These are phyloP conservation scores for Botrytis aclada DNA, from an alignment of 2,329 filamentous ascomycete genomes.

Conservation along the genomic window DNA sequence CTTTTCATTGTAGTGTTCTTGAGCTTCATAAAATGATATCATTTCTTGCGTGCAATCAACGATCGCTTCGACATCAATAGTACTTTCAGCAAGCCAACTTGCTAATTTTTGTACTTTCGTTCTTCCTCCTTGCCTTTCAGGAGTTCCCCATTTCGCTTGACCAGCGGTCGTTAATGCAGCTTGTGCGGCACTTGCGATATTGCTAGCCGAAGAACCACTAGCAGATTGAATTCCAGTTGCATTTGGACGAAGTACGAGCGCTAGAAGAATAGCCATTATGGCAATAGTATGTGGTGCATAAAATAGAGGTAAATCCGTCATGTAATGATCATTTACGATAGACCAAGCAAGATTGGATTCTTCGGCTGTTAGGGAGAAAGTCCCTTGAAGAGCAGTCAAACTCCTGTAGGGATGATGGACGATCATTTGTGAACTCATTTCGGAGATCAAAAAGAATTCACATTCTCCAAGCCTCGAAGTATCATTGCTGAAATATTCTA, in stretches of 20 bases:
- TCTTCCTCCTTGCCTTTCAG: constrained; percentile 28
- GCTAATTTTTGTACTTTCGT: constrained; percentile 52
- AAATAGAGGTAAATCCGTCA: constrained; percentile 66
- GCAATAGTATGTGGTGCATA: constrained; percentile 68
- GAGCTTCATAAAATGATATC: constrained; percentile 64
- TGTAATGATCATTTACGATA: constrained; percentile 71
- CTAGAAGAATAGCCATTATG: constrained; percentile 66
- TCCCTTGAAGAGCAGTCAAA: constrained; percentile 58
- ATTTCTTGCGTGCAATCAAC: constrained; percentile 71
- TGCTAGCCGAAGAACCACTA: constrained; percentile 38
- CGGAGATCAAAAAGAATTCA: constrained; percentile 71
- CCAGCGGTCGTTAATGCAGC: constrained; percentile 35
- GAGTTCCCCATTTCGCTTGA: constrained; percentile 29
- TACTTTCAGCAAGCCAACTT: constrained; percentile 67
- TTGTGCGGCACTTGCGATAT: constrained; percentile 37
- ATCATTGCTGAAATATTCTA: constrained; percentile 61
- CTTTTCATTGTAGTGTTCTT: constrained; percentile 41
- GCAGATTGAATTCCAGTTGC: constrained; percentile 44
- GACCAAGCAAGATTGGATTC: constrained; percentile 65
- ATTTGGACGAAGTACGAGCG: constrained; percentile 63
- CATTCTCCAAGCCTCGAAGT: constrained; percentile 70
- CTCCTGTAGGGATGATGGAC: constrained; percentile 71
- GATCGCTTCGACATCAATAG: constrained; percentile 64
- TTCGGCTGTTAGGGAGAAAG: constrained; percentile 59
- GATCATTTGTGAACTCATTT: constrained; percentile 71